A percentile compares a stretch with the other conserved stretches of the same genome.
Evolutionary conservation across 2,329 filamentous ascomycete genomes (phyloP).

Genomic region (Blastomyces gilchristii): DNA sequence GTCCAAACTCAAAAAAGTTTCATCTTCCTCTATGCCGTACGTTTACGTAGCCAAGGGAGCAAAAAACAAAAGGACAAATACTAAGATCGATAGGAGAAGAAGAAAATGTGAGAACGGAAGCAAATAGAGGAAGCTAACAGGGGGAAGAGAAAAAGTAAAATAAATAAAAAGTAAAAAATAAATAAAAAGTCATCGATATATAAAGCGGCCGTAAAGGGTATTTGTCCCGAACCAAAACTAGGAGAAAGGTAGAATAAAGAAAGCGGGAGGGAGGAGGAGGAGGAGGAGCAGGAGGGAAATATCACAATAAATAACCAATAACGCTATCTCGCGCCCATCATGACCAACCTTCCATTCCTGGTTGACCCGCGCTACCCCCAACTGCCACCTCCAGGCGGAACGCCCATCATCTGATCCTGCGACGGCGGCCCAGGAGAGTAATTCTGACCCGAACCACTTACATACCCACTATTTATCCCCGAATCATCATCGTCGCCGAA

Average conservation of each 20-base stretch:
- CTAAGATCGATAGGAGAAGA: background rate
- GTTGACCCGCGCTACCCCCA: constrained; percentile 8
- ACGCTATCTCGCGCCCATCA: constrained; percentile 6
- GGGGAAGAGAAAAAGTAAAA: background rate
- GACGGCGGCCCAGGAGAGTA: constrained; percentile 17
- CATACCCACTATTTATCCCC: constrained; percentile 28
- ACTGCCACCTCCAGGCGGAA: constrained; percentile 20
- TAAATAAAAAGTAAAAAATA: background rate
- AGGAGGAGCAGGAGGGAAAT: constrained; percentile 4
- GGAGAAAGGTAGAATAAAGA: background rate
- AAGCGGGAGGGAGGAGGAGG: background rate
- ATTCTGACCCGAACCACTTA: constrained; percentile 24
- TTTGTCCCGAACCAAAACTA: background rate
- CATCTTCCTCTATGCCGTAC: background rate
- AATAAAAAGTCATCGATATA: background rate
- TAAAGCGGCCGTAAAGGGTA: constrained; percentile 3
- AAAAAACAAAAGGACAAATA: background rate
- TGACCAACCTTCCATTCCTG: background rate
- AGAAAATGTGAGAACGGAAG: background rate
- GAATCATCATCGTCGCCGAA: constrained; percentile 35
- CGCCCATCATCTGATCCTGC: constrained; percentile 21
- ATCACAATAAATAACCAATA: background rate
- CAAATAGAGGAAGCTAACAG: background rate
- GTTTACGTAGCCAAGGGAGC: background rate
- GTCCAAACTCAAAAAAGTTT: background rate